Conservation (phyloP, 1,284 basidiomycete genomes). For the Coniferiporia sulphurascens region DNA sequence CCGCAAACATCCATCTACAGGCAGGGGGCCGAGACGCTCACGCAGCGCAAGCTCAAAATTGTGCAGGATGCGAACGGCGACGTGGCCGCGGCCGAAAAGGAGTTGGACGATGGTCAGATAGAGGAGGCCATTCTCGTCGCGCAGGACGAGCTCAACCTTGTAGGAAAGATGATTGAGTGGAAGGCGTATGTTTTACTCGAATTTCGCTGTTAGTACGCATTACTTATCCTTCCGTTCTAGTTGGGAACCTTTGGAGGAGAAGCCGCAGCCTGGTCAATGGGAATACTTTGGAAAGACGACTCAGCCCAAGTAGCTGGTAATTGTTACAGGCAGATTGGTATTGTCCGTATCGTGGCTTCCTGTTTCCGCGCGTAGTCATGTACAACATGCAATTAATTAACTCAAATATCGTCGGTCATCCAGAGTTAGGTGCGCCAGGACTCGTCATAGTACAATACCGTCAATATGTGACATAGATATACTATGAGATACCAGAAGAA, state of each 20-base stretch:
- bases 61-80: slow-evolving; percentile 68
- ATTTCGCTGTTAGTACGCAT: slow-evolving; percentile 5
- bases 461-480: background rate
- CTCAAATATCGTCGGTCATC: background rate
- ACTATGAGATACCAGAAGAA: background rate
- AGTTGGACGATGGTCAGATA: slow-evolving; percentile 74
- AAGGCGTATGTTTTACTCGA: slow-evolving; percentile 73
- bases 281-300: slow-evolving; percentile 58
- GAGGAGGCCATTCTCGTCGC: slow-evolving; percentile 85
- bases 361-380: too few species aligned
- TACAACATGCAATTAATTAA: too few species aligned
- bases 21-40: slow-evolving; percentile 85
- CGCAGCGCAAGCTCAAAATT: slow-evolving; percentile 75
- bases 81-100: slow-evolving; percentile 62
- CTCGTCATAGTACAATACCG: background rate
- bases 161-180: slow-evolving; percentile 87
- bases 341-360: too few species aligned
- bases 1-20: slow-evolving; percentile 85
- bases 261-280: slow-evolving; percentile 82
- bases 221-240: slow-evolving; percentile 37
- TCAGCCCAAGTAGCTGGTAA: slow-evolving; percentile 4
- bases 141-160: slow-evolving; percentile 76
- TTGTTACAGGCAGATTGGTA: background rate
- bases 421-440: background rate
- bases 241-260: slow-evolving; percentile 84